Base-by-base conservation (phyloP, 2,329 filamentous ascomycete genomes). In the Aspergillus glaucus region DNA sequence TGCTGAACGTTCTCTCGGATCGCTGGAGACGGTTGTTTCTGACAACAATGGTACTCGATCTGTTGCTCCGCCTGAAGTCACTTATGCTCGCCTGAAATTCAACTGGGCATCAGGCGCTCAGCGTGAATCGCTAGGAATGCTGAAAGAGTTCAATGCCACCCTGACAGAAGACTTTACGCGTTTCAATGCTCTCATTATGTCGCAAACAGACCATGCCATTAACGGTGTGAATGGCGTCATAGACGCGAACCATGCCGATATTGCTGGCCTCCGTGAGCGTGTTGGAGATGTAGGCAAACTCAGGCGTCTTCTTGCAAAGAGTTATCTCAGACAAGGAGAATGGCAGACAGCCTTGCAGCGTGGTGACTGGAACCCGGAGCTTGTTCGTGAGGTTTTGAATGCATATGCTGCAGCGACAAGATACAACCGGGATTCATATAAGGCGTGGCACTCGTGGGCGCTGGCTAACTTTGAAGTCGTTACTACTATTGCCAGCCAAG, bases 391-490 rank as follows among this genome's bases (percentile, higher is more conserved):
- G 46, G 90, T 98, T 50, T 76, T 98, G 21, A 80, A 82, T n/a
- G 90, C 93, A 1, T 98, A 97, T 68, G 84, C 85, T 15, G 86
- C 91, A 50, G 94, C 93, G 1, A 98, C 93, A 2, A 85, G 88
- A 50, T 96, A 94, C 71, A 95, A 98, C 65, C 86, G 89, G 30
- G 84, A 86, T 52, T 98, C 92, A 82, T 98, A 98, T 75, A 99
- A 98, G 72, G 93, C 94, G 6, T 99, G 93, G 93, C 93, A 99
- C 70, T 88, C 93, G 0, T 99, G 93, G 92, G 94, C 93, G 9
- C 72, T 98, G 54, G 92, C 93, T 47, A 99, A 98, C 69, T 99
- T 98, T 62, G 92, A 99, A 70, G 93, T 98, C 49, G 91, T 97
- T 34, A 95, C 93, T 59, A 83, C 86, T 0, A 75, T 93, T 49